Evolutionary conservation across 257 asterid species (phyloP).

Genomic region (Lavandula angustifolia): DNA sequence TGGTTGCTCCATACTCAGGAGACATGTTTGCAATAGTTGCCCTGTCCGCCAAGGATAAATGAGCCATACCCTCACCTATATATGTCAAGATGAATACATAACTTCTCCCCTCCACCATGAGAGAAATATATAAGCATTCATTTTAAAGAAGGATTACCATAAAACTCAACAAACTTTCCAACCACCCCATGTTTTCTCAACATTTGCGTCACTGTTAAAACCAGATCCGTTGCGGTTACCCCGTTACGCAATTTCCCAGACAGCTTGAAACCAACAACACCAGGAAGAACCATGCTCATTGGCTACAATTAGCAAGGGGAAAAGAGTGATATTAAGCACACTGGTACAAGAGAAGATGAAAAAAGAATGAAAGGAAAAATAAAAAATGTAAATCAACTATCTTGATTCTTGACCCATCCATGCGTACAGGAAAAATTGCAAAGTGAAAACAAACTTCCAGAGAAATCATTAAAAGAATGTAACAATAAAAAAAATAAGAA

Average conservation of each 20-base stretch:
- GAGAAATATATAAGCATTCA: conserved; percentile 20
- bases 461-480: not conserved
- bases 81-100: conserved; percentile 12
- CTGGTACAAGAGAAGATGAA: not conserved
- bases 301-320: conserved; percentile 49
- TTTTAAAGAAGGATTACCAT: conserved; percentile 45
- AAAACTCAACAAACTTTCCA: conserved; percentile 84
- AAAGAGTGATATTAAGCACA: not conserved
- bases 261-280: conserved; percentile 85
- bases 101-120: conserved; percentile 15
- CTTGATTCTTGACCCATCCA: not conserved
- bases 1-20: conserved; percentile 96
- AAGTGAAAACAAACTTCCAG: not conserved
- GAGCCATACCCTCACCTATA: conserved; percentile 80
- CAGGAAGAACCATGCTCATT: conserved; percentile 97
- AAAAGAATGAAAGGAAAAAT: not conserved
- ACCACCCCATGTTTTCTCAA: conserved; percentile 90
- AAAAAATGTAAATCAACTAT: not conserved
- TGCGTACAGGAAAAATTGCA: not conserved
- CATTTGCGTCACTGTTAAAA: conserved; percentile 88
- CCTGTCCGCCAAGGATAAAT: conserved; percentile 80
- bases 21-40: conserved; percentile 98
- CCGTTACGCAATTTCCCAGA: conserved; percentile 74
- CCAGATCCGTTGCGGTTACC: conserved; percentile 94
- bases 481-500: conserved; percentile 8